phyloP scores from a whole-genome alignment of 495 filamentous ascomycete species.

The Trypethelium eluteriae region DNA sequence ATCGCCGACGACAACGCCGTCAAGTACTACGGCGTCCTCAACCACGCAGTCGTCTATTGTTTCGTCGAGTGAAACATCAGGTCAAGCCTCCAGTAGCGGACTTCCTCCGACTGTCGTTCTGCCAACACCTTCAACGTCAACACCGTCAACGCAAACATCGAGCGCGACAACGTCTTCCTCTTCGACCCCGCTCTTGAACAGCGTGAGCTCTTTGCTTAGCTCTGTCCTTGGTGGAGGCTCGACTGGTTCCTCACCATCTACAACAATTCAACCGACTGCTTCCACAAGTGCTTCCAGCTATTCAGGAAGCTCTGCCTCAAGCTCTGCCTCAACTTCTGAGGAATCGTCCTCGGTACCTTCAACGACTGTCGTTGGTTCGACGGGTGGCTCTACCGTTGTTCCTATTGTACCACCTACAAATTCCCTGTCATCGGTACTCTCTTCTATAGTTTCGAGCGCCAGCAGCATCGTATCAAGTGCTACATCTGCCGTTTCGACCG shows the following conservation, averaged over 20 bases:
- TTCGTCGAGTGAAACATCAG: background rate
- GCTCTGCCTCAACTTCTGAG: background rate
- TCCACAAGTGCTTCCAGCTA: background rate
- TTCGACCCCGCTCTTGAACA: background rate
- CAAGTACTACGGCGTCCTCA: background rate
- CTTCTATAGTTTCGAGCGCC: background rate
- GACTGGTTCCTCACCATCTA: background rate
- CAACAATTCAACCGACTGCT: background rate
- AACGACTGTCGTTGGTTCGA: background rate
- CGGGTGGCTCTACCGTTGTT: background rate
- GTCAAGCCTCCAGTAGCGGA: background rate
- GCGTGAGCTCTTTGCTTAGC: background rate
- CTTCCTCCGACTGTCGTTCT: constrained; percentile 4
- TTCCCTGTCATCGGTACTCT: background rate
- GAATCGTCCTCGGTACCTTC: background rate
- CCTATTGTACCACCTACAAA: background rate
- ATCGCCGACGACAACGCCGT: background rate
- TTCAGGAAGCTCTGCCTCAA: background rate
- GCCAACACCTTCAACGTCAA: constrained; percentile 7
- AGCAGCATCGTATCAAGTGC: constrained; percentile 4
- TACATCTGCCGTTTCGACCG: background rate
- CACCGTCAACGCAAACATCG: background rate
- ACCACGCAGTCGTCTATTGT: background rate
- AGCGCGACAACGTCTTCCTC: background rate
- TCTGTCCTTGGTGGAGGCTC: constrained; percentile 6